A percentile compares a stretch with the other conserved stretches of the same genome.
These are phyloP conservation scores for Russula sp. DNA, from an alignment of 768 basidiomycete species.

Conservation along the genomic window DNA sequence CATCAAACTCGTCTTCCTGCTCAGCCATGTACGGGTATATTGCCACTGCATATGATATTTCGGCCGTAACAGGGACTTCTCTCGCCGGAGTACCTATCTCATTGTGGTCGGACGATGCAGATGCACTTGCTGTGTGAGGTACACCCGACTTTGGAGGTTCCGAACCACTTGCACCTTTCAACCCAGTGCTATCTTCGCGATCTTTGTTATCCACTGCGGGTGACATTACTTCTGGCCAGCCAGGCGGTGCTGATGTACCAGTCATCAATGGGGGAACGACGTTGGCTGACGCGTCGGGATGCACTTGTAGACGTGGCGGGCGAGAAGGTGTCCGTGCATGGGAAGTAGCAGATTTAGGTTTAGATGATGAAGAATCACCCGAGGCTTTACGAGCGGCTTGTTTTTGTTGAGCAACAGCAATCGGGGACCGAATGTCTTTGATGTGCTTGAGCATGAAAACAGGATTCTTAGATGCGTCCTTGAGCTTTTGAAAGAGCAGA, in stretches of 20 bases:
- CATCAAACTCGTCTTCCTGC: conserved; percentile 98
- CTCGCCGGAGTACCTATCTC: conserved; percentile 33
- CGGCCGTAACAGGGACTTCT: conserved; percentile 40
- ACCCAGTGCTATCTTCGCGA: conserved; percentile 42
- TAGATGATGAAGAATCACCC: conserved; percentile 32
- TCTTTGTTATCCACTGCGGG: conserved; percentile 50
- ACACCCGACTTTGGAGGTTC: conserved; percentile 40
- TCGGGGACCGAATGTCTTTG: conserved; percentile 95
- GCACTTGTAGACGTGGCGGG: conserved; percentile 69
- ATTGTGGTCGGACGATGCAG: conserved; percentile 27
- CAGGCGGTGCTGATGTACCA: conserved; percentile 55
- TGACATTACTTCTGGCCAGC: conserved; percentile 74
- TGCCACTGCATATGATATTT: conserved; percentile 91
- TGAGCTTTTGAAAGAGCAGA: conserved; percentile 93
- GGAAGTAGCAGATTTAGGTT: conserved; percentile 40
- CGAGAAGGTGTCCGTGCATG: conserved; percentile 41
- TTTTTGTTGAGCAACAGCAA: conserved; percentile 94
- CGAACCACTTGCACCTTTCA: conserved; percentile 12
- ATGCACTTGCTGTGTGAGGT: conserved; percentile 33
- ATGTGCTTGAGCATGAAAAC: conserved; percentile 99
- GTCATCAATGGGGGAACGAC: conserved; percentile 52
- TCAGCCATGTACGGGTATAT: conserved; percentile 99
- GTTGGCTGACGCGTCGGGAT: conserved; percentile 47
- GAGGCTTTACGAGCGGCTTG: conserved; percentile 85
- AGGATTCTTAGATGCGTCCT: conserved; percentile 95